phyloP scores from a whole-genome alignment of 2,329 filamentous ascomycete species.

The Alternaria sp. region DNA sequence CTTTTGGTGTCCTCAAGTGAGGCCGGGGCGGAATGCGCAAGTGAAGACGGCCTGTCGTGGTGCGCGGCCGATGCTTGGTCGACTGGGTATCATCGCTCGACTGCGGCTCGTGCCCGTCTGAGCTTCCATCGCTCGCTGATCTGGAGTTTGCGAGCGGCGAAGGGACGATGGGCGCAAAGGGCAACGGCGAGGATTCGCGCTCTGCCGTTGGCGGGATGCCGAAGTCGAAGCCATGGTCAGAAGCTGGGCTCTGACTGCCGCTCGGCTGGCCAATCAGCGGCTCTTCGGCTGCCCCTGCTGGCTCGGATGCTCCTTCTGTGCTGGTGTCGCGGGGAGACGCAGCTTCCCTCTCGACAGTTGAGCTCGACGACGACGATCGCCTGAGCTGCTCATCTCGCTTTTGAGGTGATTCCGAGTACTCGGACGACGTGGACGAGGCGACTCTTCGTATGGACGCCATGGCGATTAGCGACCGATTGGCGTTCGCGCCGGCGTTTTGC shows the following conservation, averaged over 20 bases:
- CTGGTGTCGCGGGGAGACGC: slow-evolving; percentile 20
- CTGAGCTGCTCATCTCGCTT: slow-evolving; percentile 29
- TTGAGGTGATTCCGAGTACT: slow-evolving; percentile 13
- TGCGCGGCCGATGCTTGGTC: slow-evolving; percentile 3
- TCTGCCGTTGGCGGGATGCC: slow-evolving; percentile 1
- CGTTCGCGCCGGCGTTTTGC: slow-evolving; percentile 2
- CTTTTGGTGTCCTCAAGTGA: slow-evolving; percentile 11
- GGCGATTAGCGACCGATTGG: slow-evolving; percentile 1
- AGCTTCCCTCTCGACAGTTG: slow-evolving; percentile 29
- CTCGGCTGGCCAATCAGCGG: not conserved
- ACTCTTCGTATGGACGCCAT: slow-evolving; percentile 34
- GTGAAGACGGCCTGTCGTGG: slow-evolving; percentile 2
- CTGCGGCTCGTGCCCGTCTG: not conserved
- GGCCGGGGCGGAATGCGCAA: slow-evolving; percentile 21
- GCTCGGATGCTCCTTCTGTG: slow-evolving; percentile 5
- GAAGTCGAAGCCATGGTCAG: slow-evolving; percentile 14
- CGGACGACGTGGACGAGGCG: slow-evolving; percentile 23
- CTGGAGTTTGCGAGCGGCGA: slow-evolving; percentile 13
- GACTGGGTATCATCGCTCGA: slow-evolving; percentile 15
- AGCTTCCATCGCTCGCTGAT: slow-evolving; percentile 3
- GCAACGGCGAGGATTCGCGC: slow-evolving; percentile 5
- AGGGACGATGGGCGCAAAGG: slow-evolving; percentile 14
- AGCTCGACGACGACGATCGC: slow-evolving; percentile 21
- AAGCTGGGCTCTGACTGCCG: slow-evolving; percentile 9
- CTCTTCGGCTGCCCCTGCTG: slow-evolving; percentile 7